These are phyloP conservation scores for Entomortierella parvispora DNA, from an alignment of 192 early-diverging fungal species.

Conservation along the genomic window DNA sequence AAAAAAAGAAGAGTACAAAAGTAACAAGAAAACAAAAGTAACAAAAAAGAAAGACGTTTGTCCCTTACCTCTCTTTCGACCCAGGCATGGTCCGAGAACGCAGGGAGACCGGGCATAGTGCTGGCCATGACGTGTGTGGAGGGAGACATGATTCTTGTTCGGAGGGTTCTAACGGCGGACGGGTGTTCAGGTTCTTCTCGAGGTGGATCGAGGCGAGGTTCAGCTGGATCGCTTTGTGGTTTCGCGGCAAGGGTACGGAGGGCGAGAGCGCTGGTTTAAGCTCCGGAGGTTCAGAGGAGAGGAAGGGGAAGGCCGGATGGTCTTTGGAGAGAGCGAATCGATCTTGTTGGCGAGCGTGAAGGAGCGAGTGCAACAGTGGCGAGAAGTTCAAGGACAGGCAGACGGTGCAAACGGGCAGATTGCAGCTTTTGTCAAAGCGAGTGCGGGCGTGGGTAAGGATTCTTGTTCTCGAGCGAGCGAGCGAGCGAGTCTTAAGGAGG, in stretches of 20 bases:
- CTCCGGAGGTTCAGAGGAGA: not conserved
- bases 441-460: too few species aligned
- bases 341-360: too few species aligned
- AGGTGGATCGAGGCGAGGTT: not conserved
- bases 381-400: too few species aligned
- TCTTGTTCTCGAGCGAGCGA: not conserved
- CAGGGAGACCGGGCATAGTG: slow-evolving; percentile 22
- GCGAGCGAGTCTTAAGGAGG: slow-evolving; percentile 1
- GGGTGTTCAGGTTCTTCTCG: slow-evolving; percentile 4
- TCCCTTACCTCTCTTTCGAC: slow-evolving; percentile 38
- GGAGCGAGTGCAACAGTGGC: too few species aligned
- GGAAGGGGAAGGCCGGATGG: not conserved
- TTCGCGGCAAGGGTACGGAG: not conserved
- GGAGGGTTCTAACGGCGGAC: too few species aligned
- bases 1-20: not conserved
- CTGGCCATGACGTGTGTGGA: slow-evolving; percentile 31
- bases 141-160: slow-evolving; percentile 15
- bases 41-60: not conserved
- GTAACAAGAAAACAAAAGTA: not conserved
- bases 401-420: too few species aligned
- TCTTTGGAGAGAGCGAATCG: too few species aligned
- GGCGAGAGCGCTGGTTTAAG: not conserved
- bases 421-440: too few species aligned
- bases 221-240: slow-evolving; percentile 12
- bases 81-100: slow-evolving; percentile 27